A percentile compares a stretch with the other conserved stretches of the same genome.
Conservation (phyloP, 768 basidiomycete genomes). For the Termitomyces sp. region DNA sequence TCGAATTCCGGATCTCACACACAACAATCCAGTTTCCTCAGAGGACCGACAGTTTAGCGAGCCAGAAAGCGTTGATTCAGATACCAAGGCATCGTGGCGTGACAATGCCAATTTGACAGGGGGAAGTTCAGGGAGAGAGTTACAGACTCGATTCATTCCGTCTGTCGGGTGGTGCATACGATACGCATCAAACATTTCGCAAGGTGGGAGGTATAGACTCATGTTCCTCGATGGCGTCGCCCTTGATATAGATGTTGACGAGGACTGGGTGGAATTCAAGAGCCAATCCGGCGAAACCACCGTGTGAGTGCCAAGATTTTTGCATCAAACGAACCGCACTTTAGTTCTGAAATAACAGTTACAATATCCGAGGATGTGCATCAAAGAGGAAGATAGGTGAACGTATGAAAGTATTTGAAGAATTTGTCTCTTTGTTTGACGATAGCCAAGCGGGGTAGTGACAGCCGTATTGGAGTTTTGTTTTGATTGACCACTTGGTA, state of each 20-base stretch:
- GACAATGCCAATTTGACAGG: slow-evolving; percentile 15
- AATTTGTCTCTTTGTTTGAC: slow-evolving; percentile 43
- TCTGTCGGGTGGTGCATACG: slow-evolving; percentile 44
- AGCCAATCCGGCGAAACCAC: slow-evolving; percentile 25
- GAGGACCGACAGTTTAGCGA: slow-evolving; percentile 2
- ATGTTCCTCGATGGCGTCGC: slow-evolving; percentile 43
- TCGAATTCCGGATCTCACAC: slow-evolving; percentile 2
- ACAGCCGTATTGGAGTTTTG: neutral
- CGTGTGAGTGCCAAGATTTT: slow-evolving; percentile 23
- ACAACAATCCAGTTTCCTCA: neutral
- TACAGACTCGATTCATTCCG: slow-evolving; percentile 38
- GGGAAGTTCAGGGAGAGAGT: slow-evolving; percentile 9
- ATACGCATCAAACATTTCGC: slow-evolving; percentile 33
- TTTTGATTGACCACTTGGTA: neutral
- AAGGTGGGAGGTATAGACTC: slow-evolving; percentile 40
- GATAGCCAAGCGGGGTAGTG: slow-evolving; percentile 15
- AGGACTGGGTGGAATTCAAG: slow-evolving; percentile 38
- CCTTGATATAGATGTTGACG: slow-evolving; percentile 42
- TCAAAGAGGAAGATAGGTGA: slow-evolving; percentile 33
- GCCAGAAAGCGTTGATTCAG: neutral
- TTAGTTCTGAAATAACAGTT: slow-evolving; percentile 22
- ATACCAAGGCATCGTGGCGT: slow-evolving; percentile 17
- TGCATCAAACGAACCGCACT: neutral
- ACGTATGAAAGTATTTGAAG: slow-evolving; percentile 40
- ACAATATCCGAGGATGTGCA: slow-evolving; percentile 33